A percentile compares a stretch with the other conserved stretches of the same genome.
Evolutionary conservation across 305 asterid genomes (phyloP).

Genomic region (Fraxinus velutina): DNA sequence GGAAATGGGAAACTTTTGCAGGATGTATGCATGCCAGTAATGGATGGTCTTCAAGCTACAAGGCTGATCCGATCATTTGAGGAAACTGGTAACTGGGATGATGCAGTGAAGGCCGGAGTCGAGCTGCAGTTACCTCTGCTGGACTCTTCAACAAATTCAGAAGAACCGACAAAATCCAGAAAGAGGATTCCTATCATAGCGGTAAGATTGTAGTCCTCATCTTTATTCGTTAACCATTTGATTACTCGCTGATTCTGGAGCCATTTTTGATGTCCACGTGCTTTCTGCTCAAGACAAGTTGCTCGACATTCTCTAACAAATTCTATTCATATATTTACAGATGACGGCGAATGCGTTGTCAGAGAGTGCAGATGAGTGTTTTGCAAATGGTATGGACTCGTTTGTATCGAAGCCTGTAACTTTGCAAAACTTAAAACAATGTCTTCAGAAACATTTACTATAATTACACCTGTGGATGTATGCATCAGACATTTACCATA

Average conservation of each 20-base stretch:
- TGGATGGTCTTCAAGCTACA: conserved; percentile 91
- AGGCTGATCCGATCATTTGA: conserved; percentile 78
- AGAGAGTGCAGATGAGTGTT: conserved; percentile 88
- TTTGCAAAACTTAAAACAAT: conserved; percentile 64
- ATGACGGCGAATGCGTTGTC: conserved; percentile 87
- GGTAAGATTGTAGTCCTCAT: conserved; percentile 34
- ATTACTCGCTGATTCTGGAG: neutral
- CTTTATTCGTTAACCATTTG: neutral
- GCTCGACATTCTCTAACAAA: neutral
- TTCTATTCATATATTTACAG: conserved; percentile 36
- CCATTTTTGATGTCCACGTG: neutral
- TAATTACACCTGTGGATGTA: conserved; percentile 39
- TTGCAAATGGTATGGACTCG: conserved; percentile 94
- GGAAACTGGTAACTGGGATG: conserved; percentile 85
- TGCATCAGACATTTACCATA: conserved; percentile 40
- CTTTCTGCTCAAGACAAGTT: neutral
- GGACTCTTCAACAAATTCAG: conserved; percentile 27
- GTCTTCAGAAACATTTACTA: conserved; percentile 55
- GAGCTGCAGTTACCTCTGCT: conserved; percentile 41
- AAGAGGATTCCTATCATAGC: conserved; percentile 71
- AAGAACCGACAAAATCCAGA: conserved; percentile 24
- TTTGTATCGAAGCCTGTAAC: conserved; percentile 82
- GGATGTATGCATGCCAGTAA: conserved; percentile 95
- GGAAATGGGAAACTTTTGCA: conserved; percentile 22
- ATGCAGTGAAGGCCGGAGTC: conserved; percentile 70